phyloP scores from a whole-genome alignment of 768 basidiomycete genomes.

The Gyrodon lividus region DNA sequence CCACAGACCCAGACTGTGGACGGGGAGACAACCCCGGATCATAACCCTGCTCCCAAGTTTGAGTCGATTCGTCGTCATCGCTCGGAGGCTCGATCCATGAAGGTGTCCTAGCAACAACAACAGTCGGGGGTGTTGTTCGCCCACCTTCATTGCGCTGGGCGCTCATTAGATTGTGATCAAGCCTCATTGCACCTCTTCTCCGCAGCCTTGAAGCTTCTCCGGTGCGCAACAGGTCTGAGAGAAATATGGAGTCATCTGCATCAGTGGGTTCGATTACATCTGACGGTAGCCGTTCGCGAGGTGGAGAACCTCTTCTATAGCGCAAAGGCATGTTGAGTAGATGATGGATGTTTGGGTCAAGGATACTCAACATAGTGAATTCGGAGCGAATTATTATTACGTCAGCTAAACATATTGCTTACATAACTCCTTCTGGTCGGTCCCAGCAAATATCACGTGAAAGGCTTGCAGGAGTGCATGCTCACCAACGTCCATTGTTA shows the following conservation, averaged over 20 bases:
- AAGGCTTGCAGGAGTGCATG: too few species aligned
- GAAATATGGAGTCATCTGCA: slow-evolving; percentile 65
- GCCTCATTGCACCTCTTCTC: slow-evolving; percentile 69
- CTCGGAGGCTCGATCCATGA: slow-evolving; percentile 36
- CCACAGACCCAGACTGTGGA: slow-evolving; percentile 15
- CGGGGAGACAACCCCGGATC: slow-evolving; percentile 27
- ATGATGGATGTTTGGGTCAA: slow-evolving; percentile 25
- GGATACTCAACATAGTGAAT: not conserved
- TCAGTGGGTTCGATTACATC: slow-evolving; percentile 40
- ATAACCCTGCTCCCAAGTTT: slow-evolving; percentile 35
- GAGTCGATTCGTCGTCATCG: slow-evolving; percentile 33
- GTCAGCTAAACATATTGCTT: too few species aligned
- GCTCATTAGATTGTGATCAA: slow-evolving; percentile 43
- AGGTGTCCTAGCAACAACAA: slow-evolving; percentile 29
- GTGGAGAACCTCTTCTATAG: slow-evolving; percentile 22
- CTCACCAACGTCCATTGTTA: too few species aligned
- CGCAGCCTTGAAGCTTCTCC: slow-evolving; percentile 73
- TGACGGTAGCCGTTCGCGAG: slow-evolving; percentile 4
- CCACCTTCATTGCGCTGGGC: slow-evolving; percentile 29
- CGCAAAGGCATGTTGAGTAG: slow-evolving; percentile 30
- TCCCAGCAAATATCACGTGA: too few species aligned
- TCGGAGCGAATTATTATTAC: too few species aligned
- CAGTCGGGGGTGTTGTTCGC: slow-evolving; percentile 24
- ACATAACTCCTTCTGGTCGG: too few species aligned
- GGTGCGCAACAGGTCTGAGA: slow-evolving; percentile 71